These are phyloP conservation scores for Tinospora cordifolia DNA, from an alignment of 164 flowering plant genomes.

Conservation along the genomic window DNA sequence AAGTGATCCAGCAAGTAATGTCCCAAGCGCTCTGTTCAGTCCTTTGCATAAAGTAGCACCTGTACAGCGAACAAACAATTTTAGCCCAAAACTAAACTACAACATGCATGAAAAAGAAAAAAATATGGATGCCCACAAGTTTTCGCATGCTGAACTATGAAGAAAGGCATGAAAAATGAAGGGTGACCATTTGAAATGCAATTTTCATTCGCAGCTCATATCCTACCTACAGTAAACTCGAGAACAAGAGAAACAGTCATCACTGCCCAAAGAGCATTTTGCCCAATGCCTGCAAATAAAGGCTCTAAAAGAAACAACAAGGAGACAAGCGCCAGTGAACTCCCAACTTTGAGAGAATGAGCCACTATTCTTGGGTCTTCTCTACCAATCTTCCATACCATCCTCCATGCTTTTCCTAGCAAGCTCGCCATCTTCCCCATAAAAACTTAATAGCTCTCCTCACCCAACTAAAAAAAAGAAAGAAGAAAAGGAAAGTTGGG, in stretches of 20 bases:
- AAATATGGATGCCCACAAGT: no score
- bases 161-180: no score
- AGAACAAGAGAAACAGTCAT: slow-evolving; percentile 95
- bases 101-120: no score
- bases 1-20: slow-evolving; percentile 64
- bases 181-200: no score
- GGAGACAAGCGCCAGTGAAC: slow-evolving; percentile 69
- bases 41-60: slow-evolving; percentile 94
- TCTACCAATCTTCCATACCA: slow-evolving; percentile 43
- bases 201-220: no score
- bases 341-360: slow-evolving; percentile 81
- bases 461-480: not conserved
- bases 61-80: no score
- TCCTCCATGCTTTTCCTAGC: slow-evolving; percentile 21
- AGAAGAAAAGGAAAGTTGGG: no score
- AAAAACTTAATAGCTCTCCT: not conserved
- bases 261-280: slow-evolving; percentile 92
- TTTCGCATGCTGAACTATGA: no score
- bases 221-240: slow-evolving; percentile 82
- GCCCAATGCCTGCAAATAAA: slow-evolving; percentile 61
- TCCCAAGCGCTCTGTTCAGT: slow-evolving; percentile 83
- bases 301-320: slow-evolving; percentile 70
- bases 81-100: no score
- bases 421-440: slow-evolving; percentile 22
- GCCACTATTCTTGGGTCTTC: slow-evolving; percentile 74